Evolutionary conservation across 1,284 basidiomycete genomes (phyloP).

Genomic region (Pseudozyma tsukubaensis): DNA sequence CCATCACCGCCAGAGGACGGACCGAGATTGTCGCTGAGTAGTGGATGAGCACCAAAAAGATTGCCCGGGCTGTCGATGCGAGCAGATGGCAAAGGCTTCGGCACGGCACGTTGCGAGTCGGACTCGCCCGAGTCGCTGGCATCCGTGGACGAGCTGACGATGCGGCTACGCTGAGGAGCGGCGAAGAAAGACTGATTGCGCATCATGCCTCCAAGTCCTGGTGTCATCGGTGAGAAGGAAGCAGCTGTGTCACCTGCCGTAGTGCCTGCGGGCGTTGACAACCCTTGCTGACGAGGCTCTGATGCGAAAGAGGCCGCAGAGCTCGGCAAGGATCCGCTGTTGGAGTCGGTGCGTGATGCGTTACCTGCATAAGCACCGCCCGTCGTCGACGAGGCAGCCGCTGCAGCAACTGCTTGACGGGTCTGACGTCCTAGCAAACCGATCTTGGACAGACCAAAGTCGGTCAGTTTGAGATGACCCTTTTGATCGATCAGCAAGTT

Average conservation of each 20-base stretch:
- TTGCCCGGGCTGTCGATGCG: conserved; percentile 58
- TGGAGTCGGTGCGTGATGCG: conserved; percentile 23
- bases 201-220: conserved; percentile 47
- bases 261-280: conserved; percentile 45
- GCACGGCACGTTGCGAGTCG: conserved; percentile 38
- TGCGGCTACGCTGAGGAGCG: conserved; percentile 45
- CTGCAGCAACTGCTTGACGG: conserved; percentile 33
- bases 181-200: conserved; percentile 55
- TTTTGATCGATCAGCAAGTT: conserved; percentile 95
- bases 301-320: conserved; percentile 48
- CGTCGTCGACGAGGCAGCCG: conserved; percentile 12
- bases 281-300: conserved; percentile 19
- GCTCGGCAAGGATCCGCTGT: conserved; percentile 42
- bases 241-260: conserved; percentile 49
- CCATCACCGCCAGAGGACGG: conserved; percentile 72
- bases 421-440: conserved; percentile 92
- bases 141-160: conserved; percentile 59
- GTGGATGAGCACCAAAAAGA: conserved; percentile 49
- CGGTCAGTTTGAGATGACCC: conserved; percentile 95
- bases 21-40: conserved; percentile 46
- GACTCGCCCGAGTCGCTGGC: conserved; percentile 59
- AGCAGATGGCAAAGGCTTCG: conserved; percentile 48
- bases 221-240: conserved; percentile 53
- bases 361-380: conserved; percentile 16
- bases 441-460: conserved; percentile 96